A percentile compares a stretch with the other conserved stretches of the same genome.
Evolutionary conservation across 1,284 basidiomycete species (phyloP).

Genomic region (Trichosporon inkin): DNA sequence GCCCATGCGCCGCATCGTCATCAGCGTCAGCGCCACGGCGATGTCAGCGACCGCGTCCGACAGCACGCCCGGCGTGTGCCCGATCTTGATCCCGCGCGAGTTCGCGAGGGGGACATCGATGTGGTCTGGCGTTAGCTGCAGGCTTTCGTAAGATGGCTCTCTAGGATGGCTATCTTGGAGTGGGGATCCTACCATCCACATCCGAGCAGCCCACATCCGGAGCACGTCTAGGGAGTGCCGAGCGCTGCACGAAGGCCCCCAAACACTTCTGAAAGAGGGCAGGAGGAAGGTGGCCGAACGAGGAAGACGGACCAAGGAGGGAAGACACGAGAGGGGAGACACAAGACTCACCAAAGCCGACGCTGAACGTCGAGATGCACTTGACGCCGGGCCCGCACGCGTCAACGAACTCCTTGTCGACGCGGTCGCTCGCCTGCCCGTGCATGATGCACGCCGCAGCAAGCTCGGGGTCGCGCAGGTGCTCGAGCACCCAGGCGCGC

Average conservation of each 20-base stretch:
- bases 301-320: no score
- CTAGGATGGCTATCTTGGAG: background rate
- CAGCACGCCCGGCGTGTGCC: constrained; percentile 86
- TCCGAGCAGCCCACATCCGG: background rate
- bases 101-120: constrained; percentile 64
- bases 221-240: no score
- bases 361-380: constrained; percentile 79
- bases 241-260: no score
- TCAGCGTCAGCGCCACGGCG: constrained; percentile 79
- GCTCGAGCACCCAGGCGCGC: constrained; percentile 72
- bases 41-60: constrained; percentile 87
- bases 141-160: background rate
- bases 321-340: background rate
- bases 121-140: constrained; percentile 59
- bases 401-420: constrained; percentile 68
- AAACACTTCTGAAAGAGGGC: background rate
- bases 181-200: background rate
- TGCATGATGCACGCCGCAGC: constrained; percentile 41
- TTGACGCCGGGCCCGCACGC: constrained; percentile 59
- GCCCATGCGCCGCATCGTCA: constrained; percentile 76
- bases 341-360: constrained; percentile 66
- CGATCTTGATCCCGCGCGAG: constrained; percentile 66
- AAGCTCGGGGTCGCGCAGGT: constrained; percentile 65
- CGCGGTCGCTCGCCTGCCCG: constrained; percentile 48
- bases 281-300: background rate